Base-by-base conservation (phyloP, 225 moss, liverwort and hornwort species). In the Rhytidiadelphus loreus region DNA sequence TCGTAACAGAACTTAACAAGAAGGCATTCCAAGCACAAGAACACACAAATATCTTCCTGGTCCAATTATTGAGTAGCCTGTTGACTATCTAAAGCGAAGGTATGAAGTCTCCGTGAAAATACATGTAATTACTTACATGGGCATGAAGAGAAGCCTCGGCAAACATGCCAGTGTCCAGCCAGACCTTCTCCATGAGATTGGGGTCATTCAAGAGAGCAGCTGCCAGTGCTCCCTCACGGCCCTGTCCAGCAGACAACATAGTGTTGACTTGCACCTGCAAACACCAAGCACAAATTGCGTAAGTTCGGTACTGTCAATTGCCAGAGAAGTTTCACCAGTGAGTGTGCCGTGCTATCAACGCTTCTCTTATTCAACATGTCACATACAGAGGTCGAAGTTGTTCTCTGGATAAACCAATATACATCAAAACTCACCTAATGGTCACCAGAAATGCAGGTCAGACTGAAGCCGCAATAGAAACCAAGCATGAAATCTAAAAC, bases 131-230 rank as follows among this genome's bases (percentile, higher is more conserved):
- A 84, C 94, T 95, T 71, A 99, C 98, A 91, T 99, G 97, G 77
- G 97, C 98, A 93, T 99, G 97, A 86, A 99, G 96, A 84, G 97
- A 88, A 91, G 98, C 96, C 89, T 99, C 96, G 24, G 98, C 92
- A 63, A 95, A 92, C 98, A 99, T 96, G 86, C 95, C 97, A 37
- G 98, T 96, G 85, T 99, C 97, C 82, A 96, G 89, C 96, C 96
- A 97, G 61, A 92, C 92, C 89, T 95, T 99, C 92, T 99, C 98
- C 93, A 96, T 89, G 62, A 99, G 93, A 92, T 89, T 96, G 53
- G 97, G 96, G 88, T 99, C 98, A 69, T 96, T 96, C 88, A 99
- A 88, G 88, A 99, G 96, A 86, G 97, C 94, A 73, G 93, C 96
- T 62, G 97, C 97, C 60, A 99, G 95, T 74, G 97, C 98, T 85